Evolutionary conservation across 192 early-diverging fungal genomes (phyloP), one percentile per base, ranked within the genome.

Genomic region (Rhizoclosmatium sp.): DNA sequence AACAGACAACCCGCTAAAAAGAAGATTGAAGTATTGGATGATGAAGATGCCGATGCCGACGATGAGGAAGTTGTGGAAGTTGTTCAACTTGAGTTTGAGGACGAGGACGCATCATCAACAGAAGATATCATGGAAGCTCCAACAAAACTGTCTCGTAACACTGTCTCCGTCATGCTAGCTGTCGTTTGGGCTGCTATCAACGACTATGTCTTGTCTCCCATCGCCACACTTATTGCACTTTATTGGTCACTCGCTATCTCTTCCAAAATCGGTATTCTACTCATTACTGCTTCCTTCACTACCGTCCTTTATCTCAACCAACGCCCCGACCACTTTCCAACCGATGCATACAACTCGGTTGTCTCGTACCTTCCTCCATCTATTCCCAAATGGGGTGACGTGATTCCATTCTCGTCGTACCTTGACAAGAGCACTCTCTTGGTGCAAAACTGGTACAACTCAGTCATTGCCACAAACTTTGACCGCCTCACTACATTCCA

Each of bases 371-470:
- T 64, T 1, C 58, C 72, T 14, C n/a, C 46, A 45, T 7, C 56
- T 5, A 14, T 47, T 9, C 54, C 56, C 39, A 75, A 75, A 42
- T 60, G 72, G 60, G 48, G 45, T 62, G 72, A 62, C 45, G 19
- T 45, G 5, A 47, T 23, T n/a, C 4, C 10, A 4, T 75, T 7
- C 39, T 10, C 59, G 31, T 19, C 16, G 40, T 60, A 23, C 4
- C 14, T 59, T 21, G 72, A 60, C 56, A 7, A 45, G 2, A n/a
- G 14, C 12, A 45, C 41, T 2, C 16, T 59, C 10, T 42, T 45
- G 4, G 10, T 75, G 2, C 16, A 9, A 45, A 59, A 75, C 42
- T 75, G 72, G 72, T 75, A 75, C 72, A 62, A 75, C 21, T 31
- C 48, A 2, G 48, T 75, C 21, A 64, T 75, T 47, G 72, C 58